Conservation (phyloP, 78 protist species). For the Isochrysis galbana region DNA sequence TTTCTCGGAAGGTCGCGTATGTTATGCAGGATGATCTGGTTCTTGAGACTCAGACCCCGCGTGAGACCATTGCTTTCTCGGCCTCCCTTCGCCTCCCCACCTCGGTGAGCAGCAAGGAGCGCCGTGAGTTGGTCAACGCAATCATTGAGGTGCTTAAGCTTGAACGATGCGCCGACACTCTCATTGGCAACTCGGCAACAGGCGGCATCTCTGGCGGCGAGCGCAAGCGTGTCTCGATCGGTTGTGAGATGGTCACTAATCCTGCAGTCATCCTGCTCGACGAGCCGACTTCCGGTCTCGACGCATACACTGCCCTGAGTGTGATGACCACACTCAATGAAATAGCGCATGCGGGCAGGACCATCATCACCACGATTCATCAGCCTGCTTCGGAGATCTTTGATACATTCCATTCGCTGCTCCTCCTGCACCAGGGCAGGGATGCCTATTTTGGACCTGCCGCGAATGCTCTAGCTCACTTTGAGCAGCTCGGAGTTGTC, state of each 20-base stretch:
- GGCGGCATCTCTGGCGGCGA: conserved; percentile 46
- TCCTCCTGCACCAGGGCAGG: conserved; percentile 38
- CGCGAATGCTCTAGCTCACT: conserved; percentile 35
- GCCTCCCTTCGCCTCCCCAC: neutral
- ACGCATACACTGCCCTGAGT: neutral
- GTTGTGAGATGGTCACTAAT: neutral
- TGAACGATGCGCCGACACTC: conserved; percentile 4
- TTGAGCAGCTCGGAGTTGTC: neutral
- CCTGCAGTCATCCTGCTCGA: conserved; percentile 12
- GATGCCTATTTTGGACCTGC: conserved; percentile 24
- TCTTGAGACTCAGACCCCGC: neutral
- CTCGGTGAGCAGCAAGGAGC: neutral
- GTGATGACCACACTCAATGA: neutral
- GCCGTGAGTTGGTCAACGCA: neutral
- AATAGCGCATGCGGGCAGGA: neutral
- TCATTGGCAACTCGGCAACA: neutral
- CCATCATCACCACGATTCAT: conserved; percentile 49
- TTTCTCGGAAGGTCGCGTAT: conserved; percentile 7
- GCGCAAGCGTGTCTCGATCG: conserved; percentile 37
- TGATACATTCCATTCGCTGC: conserved; percentile 23
- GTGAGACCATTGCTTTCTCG: neutral
- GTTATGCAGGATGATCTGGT: neutral
- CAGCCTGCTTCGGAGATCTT: conserved; percentile 57
- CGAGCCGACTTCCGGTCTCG: conserved; percentile 46
- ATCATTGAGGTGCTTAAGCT: neutral